Evolutionary conservation across 2,329 filamentous ascomycete species (phyloP).

Genomic region (Aspergillus calidoustus): DNA sequence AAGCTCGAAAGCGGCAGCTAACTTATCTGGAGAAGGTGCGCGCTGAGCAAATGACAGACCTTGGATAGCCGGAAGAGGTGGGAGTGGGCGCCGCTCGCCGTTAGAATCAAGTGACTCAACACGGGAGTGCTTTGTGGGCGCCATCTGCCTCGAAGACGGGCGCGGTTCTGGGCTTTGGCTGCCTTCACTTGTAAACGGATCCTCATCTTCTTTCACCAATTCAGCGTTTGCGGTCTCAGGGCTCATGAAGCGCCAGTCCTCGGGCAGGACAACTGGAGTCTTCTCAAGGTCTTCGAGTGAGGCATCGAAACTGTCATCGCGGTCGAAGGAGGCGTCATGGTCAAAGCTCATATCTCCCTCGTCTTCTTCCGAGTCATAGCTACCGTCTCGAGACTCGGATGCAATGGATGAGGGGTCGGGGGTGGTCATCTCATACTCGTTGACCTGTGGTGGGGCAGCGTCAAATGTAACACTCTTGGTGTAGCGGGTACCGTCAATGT

Average conservation of each 20-base stretch:
- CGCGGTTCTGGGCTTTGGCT: constrained; percentile 68
- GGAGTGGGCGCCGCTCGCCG: constrained; percentile 80
- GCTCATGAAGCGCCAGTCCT: constrained; percentile 87
- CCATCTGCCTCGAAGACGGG: constrained; percentile 47
- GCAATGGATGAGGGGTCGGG: constrained; percentile 92
- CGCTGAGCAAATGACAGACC: constrained; percentile 48
- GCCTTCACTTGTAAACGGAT: constrained; percentile 69
- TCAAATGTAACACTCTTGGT: constrained; percentile 98
- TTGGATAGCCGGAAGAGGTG: constrained; percentile 71
- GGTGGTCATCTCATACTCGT: constrained; percentile 98
- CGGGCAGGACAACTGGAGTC: constrained; percentile 95
- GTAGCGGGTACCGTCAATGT: constrained; percentile 73
- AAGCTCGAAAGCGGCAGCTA: constrained; percentile 73
- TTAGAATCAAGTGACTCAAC: constrained; percentile 78
- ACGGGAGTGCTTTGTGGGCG: constrained; percentile 54
- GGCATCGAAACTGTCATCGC: constrained; percentile 92
- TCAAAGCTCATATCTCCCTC: constrained; percentile 68
- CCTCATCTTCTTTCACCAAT: constrained; percentile 61
- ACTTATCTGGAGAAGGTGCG: constrained; percentile 63
- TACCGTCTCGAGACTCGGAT: constrained; percentile 88
- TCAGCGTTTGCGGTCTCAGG: constrained; percentile 64
- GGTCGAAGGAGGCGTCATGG: constrained; percentile 62
- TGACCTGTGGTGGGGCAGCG: constrained; percentile 87
- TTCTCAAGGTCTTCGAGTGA: constrained; percentile 95
- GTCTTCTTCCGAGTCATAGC: constrained; percentile 79